Evolutionary conservation across 2,329 filamentous ascomycete genomes (phyloP), one percentile per base, ranked within the genome.

Genomic region (Corniculantispora saksenae): DNA sequence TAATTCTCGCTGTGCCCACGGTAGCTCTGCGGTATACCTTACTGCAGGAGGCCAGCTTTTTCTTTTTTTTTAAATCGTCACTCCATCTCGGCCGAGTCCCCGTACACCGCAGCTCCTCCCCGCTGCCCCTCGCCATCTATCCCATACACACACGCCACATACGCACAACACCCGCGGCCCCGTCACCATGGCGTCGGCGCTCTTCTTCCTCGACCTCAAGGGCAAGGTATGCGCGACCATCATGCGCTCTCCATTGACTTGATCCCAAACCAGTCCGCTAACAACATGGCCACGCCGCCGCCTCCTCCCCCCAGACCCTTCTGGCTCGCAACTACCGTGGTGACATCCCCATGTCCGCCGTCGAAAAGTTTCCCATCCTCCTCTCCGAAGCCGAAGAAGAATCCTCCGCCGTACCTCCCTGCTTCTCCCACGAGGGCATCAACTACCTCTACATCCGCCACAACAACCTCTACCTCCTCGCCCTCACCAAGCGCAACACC

Each of bases 361-460:
- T 99, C 74, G 95, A 99, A 81, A 96, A 97, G 79, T 99, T 99
- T 78, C 95, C 95, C 51, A 83, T 97, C 72, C 90, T 99, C 66
- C 89, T 99, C 63, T 97, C 92, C 80, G 95, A 99, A 82, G 95
- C 95, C 72, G 95, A 99, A 89, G 95, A 99, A 87, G 95, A 99
- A 80, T 97, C 93, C 72, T 98, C 94, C 55, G 94, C 94, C 68
- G 95, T 98, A 3, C 93, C 95, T 63, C 95, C 95, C 69, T 99
- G 95, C 81, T 98, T 99, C 84, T 97, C 94, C 50, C 91, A 96
- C 78, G 95, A 99, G 81, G 95, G 95, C 77, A 97, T 99, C 83
- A 99, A 99, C 80, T 99, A 98, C 80, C 92, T 99, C 75, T 99
- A 99, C 82, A 99, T 99, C 80, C 90, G 94, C 75, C 95, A 99